Conservation (phyloP, 2,329 filamentous ascomycete genomes). For the Diaporthe capsici region DNA sequence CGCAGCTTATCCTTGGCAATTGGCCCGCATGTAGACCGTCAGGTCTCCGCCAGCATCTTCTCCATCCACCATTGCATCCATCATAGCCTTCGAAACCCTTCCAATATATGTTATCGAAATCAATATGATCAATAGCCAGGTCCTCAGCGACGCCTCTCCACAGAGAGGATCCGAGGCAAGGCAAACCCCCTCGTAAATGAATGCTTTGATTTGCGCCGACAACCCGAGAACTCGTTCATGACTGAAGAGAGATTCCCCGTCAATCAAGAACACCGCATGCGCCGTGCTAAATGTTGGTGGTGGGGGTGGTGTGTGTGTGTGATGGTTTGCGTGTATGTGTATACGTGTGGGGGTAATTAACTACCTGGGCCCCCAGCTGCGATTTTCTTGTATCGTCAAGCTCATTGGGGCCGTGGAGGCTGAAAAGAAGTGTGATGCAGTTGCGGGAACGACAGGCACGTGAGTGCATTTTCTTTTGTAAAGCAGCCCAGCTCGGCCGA, state of each 20-base stretch:
- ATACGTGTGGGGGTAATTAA: not conserved
- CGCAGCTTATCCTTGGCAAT: not conserved
- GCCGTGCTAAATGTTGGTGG: not conserved
- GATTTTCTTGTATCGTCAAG: not conserved
- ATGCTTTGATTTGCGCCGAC: not conserved
- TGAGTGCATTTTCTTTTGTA: conserved; percentile 27
- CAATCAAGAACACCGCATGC: not conserved
- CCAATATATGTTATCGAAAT: not conserved
- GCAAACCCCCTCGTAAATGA: no score
- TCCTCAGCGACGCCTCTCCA: not conserved
- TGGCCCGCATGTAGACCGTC: not conserved
- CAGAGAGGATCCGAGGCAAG: no score
- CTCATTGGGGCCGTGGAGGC: not conserved
- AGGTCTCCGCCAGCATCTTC: not conserved
- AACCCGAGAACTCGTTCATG: not conserved
- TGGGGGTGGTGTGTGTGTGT: not conserved
- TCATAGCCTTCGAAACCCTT: not conserved
- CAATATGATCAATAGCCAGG: not conserved
- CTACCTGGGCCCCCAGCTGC: not conserved
- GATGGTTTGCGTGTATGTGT: not conserved
- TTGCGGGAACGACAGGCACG: conserved; percentile 26
- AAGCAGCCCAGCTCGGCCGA: not conserved
- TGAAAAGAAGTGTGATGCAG: not conserved
- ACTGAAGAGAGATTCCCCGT: not conserved
- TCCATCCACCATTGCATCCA: no score